Base-by-base conservation (phyloP, 2,329 filamentous ascomycete species). In the Sordariomycetes sp. region DNA sequence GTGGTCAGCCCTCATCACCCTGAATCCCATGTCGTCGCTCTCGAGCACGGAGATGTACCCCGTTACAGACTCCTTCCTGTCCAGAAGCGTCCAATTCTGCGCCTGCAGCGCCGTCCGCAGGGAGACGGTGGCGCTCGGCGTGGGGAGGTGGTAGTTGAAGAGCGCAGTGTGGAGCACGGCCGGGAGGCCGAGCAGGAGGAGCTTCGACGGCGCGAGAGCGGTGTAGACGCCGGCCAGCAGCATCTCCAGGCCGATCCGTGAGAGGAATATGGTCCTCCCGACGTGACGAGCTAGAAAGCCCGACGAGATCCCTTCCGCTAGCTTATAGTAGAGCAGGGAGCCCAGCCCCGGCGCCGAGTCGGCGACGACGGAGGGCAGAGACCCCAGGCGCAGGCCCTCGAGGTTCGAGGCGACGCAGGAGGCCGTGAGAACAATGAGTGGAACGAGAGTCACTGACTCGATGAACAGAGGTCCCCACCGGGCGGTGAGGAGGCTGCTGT, bases 11-110 rank as follows among this genome's bases (percentile, higher is more conserved):
- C 94, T 84, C 79, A 99, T 82, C 18, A 92, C 83, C 1, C 91
- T 82, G 71, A 89, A 97, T 1, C 85, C 81, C 46, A 83, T 77
- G 5, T 85, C 72, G 8, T 79, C 68, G 68, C 85, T 94, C 63
- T 99, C 89, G 28, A 97, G 69, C 1, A 99, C 89, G 0, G 93
- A 96, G 51, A 99, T 78, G 67, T 99, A 97, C 7, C 94, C 94
- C 0, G 94, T 97, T 54, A 88, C 72, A 0, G 91, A 96, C 71
- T 97, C 94, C 63, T 82, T 79, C 12, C 94, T 85, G 54, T 91
- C 92, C 52, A 97, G 69, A 1, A 97, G 73, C 1, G 82, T 80
- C 80, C 87, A 97, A 18, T 87, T 83, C 40, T 87, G 78, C 1
- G 76, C 71, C 22, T 75, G 72, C 51, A 97, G 74, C 0, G 82